Base-by-base conservation (phyloP, 495 filamentous ascomycete species). In the Schizothecium vesticola region DNA sequence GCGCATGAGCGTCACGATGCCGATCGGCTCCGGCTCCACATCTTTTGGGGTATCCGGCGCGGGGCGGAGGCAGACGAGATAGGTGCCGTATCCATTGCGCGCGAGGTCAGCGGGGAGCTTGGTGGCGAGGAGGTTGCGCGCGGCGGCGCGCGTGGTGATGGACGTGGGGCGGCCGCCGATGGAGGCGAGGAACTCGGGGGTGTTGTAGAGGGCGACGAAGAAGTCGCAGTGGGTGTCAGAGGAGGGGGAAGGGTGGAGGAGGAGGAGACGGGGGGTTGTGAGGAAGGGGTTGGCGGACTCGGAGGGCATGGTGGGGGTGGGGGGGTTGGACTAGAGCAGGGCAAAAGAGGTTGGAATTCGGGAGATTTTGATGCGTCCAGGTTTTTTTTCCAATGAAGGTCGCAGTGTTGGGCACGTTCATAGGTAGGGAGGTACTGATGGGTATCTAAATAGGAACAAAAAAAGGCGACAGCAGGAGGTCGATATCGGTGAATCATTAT, bases 141-240 rank as follows among this genome's bases (percentile, higher is more conserved):
- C 78, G 19, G 69, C 70, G 16, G 72, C 72, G 8, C 76, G 65
- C 7, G 71, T 73, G 24, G 70, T 66, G 25, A 80, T 71, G 33
- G 22, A n/a, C 11, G 60, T 70, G 24, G 63, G 56, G 1, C 69
- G 72, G 9, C 63, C 59, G n/a, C 79, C 76, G 23, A 64, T 67
- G 12, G 64, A 69, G 11, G 63, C 63, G 59, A 76, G 73, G 36
- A 76, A 73, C 12, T 78, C 72, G 23, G 78, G 77, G n/a, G 71
- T 75, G 58, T 73, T 81, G 72, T 77, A 81, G 11, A 82, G 68
- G 24, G 67, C 60, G 26, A 76, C 72, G 9, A 81, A 67, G 59
- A 82, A 82, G 59, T 73, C 68, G 67, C 74, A 74, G 70, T 82
- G 80, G 2, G 51, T 28, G 63, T 71, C 66, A 59, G 72, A 66